phyloP scores from a whole-genome alignment of 208 protist species.

The Leishmania aethiopica region DNA sequence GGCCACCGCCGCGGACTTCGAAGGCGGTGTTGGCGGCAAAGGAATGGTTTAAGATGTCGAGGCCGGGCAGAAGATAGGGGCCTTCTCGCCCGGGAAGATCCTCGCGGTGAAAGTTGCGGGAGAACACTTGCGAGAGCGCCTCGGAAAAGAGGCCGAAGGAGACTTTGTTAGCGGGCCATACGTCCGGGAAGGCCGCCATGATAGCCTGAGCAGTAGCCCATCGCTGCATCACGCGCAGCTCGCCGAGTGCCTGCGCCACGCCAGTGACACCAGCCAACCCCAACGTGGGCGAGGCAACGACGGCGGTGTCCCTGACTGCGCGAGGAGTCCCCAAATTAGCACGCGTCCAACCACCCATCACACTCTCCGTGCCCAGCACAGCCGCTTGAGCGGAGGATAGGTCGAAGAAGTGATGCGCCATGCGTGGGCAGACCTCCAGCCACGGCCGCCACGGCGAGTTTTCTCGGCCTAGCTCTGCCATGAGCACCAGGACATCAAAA shows the following conservation, averaged over 20 bases:
- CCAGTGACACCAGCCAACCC: conserved; percentile 35
- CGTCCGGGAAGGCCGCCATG: conserved; percentile 47
- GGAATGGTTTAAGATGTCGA: conserved; percentile 89
- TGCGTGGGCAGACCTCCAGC: conserved; percentile 77
- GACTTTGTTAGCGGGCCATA: conserved; percentile 48
- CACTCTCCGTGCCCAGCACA: conserved; percentile 28
- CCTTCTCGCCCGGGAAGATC: conserved; percentile 75
- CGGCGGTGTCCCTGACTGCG: not conserved
- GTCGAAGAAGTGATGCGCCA: conserved; percentile 73
- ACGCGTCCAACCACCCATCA: not conserved
- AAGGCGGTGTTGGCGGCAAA: conserved; percentile 65
- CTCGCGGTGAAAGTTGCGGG: conserved; percentile 88
- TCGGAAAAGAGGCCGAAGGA: conserved; percentile 67
- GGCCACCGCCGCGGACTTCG: conserved; percentile 74
- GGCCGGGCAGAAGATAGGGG: conserved; percentile 77
- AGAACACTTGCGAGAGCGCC: conserved; percentile 79
- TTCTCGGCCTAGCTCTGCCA: conserved; percentile 63
- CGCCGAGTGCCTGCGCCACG: conserved; percentile 63
- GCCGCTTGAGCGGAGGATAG: conserved; percentile 32
- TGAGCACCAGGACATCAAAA: conserved; percentile 68
- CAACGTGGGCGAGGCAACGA: not conserved
- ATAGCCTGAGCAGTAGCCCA: conserved; percentile 61
- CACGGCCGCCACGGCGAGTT: conserved; percentile 65
- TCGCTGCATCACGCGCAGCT: conserved; percentile 47
- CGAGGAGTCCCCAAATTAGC: not conserved